phyloP scores from a whole-genome alignment of 495 filamentous ascomycete genomes.

The Tuber borchii region DNA sequence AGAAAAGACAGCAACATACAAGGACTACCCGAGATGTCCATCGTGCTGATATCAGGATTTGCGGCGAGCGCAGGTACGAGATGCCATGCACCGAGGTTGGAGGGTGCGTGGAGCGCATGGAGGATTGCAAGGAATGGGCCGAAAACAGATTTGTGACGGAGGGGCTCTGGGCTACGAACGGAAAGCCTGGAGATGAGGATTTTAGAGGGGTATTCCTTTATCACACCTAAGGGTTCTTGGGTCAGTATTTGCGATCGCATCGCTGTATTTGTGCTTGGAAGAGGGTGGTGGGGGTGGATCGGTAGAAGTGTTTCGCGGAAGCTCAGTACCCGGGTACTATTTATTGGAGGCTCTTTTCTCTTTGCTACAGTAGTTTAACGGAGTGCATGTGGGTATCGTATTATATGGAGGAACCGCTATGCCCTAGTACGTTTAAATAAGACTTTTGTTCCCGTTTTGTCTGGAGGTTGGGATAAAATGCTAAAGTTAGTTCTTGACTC shows the following conservation, averaged over 20 bases:
- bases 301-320: background rate
- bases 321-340: too few species aligned
- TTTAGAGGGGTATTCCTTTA: background rate
- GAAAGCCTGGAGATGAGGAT: background rate
- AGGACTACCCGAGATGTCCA: too few species aligned
- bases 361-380: too few species aligned
- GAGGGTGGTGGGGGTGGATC: background rate
- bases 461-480: too few species aligned
- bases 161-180: background rate
- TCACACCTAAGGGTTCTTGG: background rate
- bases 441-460: too few species aligned
- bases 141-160: background rate
- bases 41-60: background rate
- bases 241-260: background rate
- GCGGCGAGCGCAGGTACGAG: background rate
- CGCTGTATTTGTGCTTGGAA: too few species aligned
- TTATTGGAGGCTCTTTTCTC: too few species aligned
- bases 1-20: too few species aligned
- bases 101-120: background rate
- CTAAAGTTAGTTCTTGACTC: too few species aligned
- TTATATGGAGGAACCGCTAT: too few species aligned
- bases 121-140: background rate
- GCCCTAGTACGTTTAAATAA: too few species aligned
- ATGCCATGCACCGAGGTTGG: background rate
- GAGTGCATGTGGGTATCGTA: too few species aligned